Percentiles rank a stretch among this genome's conserved stretches.
phyloP scores from a whole-genome alignment of 305 asterid genomes.

The Fraxinus floribunda region DNA sequence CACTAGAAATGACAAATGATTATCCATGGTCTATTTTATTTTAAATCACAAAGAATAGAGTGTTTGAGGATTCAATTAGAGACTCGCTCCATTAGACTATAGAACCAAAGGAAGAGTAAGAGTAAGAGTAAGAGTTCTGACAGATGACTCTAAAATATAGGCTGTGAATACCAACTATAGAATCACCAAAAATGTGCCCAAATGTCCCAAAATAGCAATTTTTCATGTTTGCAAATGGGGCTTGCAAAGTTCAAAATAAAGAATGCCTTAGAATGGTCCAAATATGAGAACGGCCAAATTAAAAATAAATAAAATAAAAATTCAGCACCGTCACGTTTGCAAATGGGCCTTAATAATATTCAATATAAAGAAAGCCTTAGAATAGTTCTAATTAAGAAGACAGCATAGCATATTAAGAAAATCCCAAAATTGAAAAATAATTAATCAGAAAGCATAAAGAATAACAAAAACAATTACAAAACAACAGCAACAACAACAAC shows the following conservation, averaged over 20 bases:
- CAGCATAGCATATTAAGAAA: neutral
- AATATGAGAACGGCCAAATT: neutral
- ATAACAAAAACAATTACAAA: neutral
- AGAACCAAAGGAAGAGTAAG: neutral
- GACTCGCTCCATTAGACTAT: neutral
- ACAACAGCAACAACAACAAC: neutral
- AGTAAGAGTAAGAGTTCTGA: neutral
- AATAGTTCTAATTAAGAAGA: neutral
- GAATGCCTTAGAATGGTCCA: neutral
- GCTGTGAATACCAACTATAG: neutral
- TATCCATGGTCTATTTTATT: neutral
- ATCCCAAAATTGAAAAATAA: neutral
- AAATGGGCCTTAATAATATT: neutral
- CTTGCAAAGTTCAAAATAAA: neutral
- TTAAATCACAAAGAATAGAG: neutral
- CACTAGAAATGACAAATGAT: neutral
- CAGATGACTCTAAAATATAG: neutral
- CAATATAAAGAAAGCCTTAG: neutral
- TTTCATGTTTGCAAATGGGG: neutral
- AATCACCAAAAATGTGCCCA: neutral
- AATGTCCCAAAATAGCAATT: neutral
- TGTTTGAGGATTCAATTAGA: neutral
- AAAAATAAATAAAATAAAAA: neutral
- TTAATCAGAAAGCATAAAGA: neutral
- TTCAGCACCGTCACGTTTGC: neutral